A percentile compares a stretch with the other conserved stretches of the same genome.
phyloP scores from a whole-genome alignment of 192 early-diverging fungal species.

The Umbelopsis sp. region DNA sequence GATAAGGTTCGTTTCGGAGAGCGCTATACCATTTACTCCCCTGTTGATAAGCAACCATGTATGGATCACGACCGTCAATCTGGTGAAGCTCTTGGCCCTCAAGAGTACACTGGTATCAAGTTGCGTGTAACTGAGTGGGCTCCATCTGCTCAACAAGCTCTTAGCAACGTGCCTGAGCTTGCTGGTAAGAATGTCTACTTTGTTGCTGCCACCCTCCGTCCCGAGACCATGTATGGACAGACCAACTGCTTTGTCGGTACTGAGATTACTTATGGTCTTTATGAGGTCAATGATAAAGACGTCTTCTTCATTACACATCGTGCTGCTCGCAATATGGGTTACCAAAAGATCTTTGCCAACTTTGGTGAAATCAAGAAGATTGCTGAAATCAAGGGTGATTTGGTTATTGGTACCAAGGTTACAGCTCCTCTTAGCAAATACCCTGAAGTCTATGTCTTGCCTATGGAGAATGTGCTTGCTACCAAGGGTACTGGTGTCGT shows the following conservation, averaged over 20 bases:
- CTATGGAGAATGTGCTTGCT: conserved; percentile 95
- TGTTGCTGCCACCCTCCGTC: conserved; percentile 94
- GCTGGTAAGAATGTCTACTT: conserved; percentile 81
- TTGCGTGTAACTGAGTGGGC: conserved; percentile 78
- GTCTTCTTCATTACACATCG: conserved; percentile 90
- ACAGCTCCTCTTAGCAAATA: conserved; percentile 85
- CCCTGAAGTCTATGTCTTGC: conserved; percentile 86
- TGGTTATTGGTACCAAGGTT: conserved; percentile 88
- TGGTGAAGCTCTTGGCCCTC: conserved; percentile 92
- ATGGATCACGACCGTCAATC: conserved; percentile 98
- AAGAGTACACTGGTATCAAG: conserved; percentile 98
- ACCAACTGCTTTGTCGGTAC: conserved; percentile 97
- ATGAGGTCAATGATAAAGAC: conserved; percentile 73
- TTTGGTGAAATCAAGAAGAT: conserved; percentile 73
- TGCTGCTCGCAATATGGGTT: conserved; percentile 97
- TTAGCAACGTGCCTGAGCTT: conserved; percentile 55
- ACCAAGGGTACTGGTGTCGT: conserved; percentile 99
- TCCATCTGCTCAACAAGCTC: conserved; percentile 42
- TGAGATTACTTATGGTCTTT: conserved; percentile 92
- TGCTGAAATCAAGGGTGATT: conserved; percentile 73
- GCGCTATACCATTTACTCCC: conserved; percentile 96
- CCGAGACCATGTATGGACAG: conserved; percentile 99
- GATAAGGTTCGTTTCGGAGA: conserved; percentile 94
- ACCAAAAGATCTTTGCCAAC: conserved; percentile 80
- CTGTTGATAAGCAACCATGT: conserved; percentile 94